Evolutionary conservation across 139 green algal genomes (phyloP).

Genomic region (Asterochloris erici): DNA sequence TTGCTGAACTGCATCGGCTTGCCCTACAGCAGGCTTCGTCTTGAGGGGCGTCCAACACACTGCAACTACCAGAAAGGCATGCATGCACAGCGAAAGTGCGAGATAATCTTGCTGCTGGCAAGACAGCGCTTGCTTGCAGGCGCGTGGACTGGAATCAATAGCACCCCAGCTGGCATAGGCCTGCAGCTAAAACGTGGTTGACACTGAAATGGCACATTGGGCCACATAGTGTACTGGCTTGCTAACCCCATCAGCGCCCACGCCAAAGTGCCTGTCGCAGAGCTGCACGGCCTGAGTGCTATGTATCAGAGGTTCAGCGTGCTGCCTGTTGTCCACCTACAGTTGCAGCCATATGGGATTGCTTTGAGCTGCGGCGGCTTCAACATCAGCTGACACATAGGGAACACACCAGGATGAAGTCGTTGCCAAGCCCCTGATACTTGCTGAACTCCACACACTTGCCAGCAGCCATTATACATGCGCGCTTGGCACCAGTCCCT

Average conservation of each 20-base stretch:
- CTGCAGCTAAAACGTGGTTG: background rate
- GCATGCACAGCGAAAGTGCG: too few relatives aligned
- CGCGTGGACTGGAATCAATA: background rate
- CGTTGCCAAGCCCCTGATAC: conserved; percentile 98
- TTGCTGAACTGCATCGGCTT: too few relatives aligned
- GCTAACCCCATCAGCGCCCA: conserved; percentile 91
- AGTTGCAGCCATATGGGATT: background rate
- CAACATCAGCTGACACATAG: background rate
- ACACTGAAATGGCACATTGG: background rate
- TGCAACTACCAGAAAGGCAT: too few relatives aligned
- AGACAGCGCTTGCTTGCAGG: too few relatives aligned
- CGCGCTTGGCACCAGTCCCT: too few relatives aligned
- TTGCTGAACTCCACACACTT: conserved; percentile 75
- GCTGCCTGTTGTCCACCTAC: conserved; percentile 91
- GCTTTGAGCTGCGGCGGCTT: background rate
- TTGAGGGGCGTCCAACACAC: too few relatives aligned
- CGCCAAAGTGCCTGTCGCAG: conserved; percentile 95
- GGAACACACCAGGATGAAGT: conserved; percentile 90
- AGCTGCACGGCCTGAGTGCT: conserved; percentile 77
- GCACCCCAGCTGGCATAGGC: background rate
- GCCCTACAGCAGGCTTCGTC: too few relatives aligned
- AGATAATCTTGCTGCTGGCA: too few relatives aligned
- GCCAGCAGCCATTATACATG: too few relatives aligned
- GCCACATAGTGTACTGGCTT: background rate
- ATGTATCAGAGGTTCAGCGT: conserved; percentile 63